A percentile compares a stretch with the other conserved stretches of the same genome.
Evolutionary conservation across 148 eudicot genomes (phyloP).

Genomic region (Hydrangea macrophylla): DNA sequence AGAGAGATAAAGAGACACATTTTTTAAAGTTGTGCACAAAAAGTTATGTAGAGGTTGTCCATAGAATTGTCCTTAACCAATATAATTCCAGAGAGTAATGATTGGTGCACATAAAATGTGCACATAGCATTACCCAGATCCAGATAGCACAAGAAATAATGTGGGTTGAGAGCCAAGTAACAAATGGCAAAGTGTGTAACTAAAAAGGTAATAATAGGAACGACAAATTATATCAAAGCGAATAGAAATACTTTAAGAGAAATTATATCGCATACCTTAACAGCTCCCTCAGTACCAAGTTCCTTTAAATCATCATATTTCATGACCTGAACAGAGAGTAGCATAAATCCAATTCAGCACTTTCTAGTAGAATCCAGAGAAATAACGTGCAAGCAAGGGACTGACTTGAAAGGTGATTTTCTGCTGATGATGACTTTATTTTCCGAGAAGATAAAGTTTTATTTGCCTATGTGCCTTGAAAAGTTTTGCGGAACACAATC

Average conservation of each 20-base stretch:
- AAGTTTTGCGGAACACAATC: background rate
- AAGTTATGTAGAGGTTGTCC: too few species aligned
- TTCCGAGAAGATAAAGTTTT: background rate
- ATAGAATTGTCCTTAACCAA: too few species aligned
- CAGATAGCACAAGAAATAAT: too few species aligned
- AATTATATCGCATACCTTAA: slow-evolving; percentile 94
- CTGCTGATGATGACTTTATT: background rate
- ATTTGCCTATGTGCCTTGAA: background rate
- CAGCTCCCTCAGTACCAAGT: slow-evolving; percentile 77
- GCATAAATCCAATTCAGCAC: slow-evolving; percentile 10
- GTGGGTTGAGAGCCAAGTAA: too few species aligned
- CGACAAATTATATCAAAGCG: background rate
- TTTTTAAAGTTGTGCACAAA: too few species aligned
- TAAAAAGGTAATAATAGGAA: background rate
- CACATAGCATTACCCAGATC: too few species aligned
- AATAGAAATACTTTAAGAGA: too few species aligned
- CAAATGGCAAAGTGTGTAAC: background rate
- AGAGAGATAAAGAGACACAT: too few species aligned
- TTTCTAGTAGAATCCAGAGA: background rate
- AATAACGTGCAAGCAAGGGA: background rate
- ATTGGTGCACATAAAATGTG: too few species aligned
- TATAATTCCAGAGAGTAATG: too few species aligned
- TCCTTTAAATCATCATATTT: slow-evolving; percentile 95
- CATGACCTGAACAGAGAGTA: slow-evolving; percentile 75
- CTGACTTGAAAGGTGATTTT: background rate